Evolutionary conservation across 1,284 basidiomycete species (phyloP).

Genomic region (Ustilago nuda): DNA sequence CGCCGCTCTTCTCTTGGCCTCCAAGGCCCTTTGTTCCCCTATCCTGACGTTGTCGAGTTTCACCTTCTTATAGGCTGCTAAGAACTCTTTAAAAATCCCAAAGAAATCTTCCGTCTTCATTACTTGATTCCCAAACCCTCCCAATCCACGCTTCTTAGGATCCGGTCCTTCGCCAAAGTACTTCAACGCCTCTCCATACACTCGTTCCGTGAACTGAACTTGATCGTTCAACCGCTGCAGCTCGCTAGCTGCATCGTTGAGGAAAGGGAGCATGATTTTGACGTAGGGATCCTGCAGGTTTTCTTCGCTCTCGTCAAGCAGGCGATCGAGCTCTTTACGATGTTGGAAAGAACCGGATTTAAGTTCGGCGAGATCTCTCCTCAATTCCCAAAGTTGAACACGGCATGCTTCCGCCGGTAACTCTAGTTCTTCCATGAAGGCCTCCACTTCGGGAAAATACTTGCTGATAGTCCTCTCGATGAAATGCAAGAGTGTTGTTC

Average conservation of each 20-base stretch:
- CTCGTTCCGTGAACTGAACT: constrained; percentile 65
- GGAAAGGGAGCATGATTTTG: constrained; percentile 68
- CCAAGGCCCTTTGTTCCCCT: constrained; percentile 63
- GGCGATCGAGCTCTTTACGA: constrained; percentile 65
- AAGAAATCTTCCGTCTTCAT: constrained; percentile 69
- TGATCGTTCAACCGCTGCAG: constrained; percentile 63
- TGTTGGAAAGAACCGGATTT: constrained; percentile 65
- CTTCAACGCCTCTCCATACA: constrained; percentile 64
- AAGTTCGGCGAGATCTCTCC: constrained; percentile 68
- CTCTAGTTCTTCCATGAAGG: constrained; percentile 87
- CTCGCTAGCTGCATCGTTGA: constrained; percentile 57
- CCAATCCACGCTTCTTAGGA: constrained; percentile 65
- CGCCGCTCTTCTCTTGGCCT: constrained; percentile 64
- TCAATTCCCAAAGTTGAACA: constrained; percentile 69
- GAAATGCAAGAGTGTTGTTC: constrained; percentile 93
- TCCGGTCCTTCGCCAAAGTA: constrained; percentile 69
- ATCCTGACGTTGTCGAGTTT: constrained; percentile 64
- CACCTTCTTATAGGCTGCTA: constrained; percentile 66
- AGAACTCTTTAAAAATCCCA: constrained; percentile 68
- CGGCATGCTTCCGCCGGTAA: constrained; percentile 93
- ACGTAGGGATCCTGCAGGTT: constrained; percentile 66
- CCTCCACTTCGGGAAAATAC: constrained; percentile 88
- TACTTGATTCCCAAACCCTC: constrained; percentile 49
- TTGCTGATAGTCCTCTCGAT: constrained; percentile 87
- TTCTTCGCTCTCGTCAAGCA: constrained; percentile 65